Base-by-base conservation (phyloP, 2,329 filamentous ascomycete genomes). In the Diatrype stigma region DNA sequence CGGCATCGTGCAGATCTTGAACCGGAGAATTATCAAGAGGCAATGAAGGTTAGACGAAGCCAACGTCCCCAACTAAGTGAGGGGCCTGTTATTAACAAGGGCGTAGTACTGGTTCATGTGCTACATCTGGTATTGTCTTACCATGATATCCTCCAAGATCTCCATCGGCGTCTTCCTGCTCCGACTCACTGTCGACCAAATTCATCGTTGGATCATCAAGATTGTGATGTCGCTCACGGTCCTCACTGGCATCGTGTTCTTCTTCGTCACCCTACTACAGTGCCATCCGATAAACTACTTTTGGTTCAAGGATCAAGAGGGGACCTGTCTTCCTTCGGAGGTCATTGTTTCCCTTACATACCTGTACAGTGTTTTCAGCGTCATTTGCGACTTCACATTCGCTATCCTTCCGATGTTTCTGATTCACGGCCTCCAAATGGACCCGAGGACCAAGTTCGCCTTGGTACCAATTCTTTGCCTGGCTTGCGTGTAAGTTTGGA, bases 381-480 rank as follows among this genome's bases (percentile, higher is more conserved):
- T 68, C 21, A 54, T 68, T 16, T 69, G 67, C 42, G 73, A 76
- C 58, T 69, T 73, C 47, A 69, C 68, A 1, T 60, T 76, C 22
- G 71, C 70, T 6, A 53, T 75, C 11, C 53, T 76, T n/a, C 73
- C 73, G 2, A 65, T 77, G 14, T 73, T 73, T 46, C 65, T 81
- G 6, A 70, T 81, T 2, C 72, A 69, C 67, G 66, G 70, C 35
- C 57, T 79, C 22, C 69, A 78, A 42, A 79, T 80, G 75, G 72
- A 71, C 34, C 50, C 50, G 3, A 68, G 65, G 46, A 74, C 72
- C 1, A 81, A 80, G 58, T 32, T 65, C 11, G 67, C 75, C 1
- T 65, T 79, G n/a, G 71, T 69, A 3, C 69, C 67, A n/a, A 73
- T 80, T 48, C 58, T 81, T 10, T 71, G 73, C 30, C 68, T 80